Evolutionary conservation across 306 rosid genomes (phyloP).

Genomic region (Vigna unguiculata): DNA sequence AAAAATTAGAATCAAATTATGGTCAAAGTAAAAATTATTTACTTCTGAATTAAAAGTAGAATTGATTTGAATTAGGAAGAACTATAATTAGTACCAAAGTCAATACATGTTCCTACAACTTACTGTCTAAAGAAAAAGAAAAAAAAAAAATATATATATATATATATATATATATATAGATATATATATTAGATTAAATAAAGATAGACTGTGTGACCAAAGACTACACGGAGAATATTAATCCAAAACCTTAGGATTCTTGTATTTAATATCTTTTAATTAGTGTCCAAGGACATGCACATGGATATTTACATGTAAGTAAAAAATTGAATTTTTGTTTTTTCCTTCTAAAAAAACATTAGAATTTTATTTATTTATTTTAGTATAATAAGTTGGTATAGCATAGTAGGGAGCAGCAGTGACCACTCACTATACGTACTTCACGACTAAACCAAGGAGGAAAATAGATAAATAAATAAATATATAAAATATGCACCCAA

Average conservation of each 20-base stretch:
- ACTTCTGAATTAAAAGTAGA: too few relatives aligned
- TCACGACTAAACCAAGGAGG: background rate
- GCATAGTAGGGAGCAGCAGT: background rate
- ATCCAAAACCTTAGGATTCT: background rate
- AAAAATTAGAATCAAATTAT: background rate
- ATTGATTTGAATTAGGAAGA: background rate
- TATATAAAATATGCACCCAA: background rate
- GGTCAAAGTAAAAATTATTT: background rate
- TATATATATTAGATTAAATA: too few relatives aligned
- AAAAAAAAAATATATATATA: too few relatives aligned
- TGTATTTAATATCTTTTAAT: background rate
- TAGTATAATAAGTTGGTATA: background rate
- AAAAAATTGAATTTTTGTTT: background rate
- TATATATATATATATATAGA: too few relatives aligned
- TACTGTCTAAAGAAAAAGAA: background rate
- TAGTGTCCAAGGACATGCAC: background rate
- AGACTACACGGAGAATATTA: background rate
- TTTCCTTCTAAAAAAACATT: background rate
- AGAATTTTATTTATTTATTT: background rate
- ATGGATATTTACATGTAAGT: background rate
- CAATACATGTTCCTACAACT: background rate
- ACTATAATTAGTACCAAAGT: background rate
- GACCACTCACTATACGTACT: background rate
- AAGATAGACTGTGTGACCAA: too few relatives aligned
- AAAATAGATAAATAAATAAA: background rate